Base-by-base conservation (phyloP, 176 grass and related monocot genomes). In the Guadua angustifolia region DNA sequence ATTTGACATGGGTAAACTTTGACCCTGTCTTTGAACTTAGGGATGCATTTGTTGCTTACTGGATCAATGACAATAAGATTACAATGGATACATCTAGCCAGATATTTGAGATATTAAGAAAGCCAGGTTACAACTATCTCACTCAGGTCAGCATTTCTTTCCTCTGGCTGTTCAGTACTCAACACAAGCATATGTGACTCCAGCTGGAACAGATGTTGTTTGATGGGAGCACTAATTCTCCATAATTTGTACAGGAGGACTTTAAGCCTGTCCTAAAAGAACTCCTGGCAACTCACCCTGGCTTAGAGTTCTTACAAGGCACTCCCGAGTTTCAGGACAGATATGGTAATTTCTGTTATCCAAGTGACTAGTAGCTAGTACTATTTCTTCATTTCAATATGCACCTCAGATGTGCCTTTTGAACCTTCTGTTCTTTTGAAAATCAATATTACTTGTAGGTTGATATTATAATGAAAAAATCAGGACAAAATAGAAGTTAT, bases 301-400 rank as follows among this genome's bases (percentile, higher is more conserved):
- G 97, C 68, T 92, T 99, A 83, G 97, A 99, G 86, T 99, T 99
- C 82, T 84, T 99, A 85, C 97, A 99, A 81, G 97, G 97, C 84
- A 99, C 97, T 25, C 97, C 97, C 4, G 97, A 99, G 80, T 99
- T 99, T 96, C 97, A 99, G 84, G 97, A 99, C 76, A 96, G 97
- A 99, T 99, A 99, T 58, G 93, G 97, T 99, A 89, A 65, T 83
- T 78, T 69, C 43, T 80, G 15, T 61, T 51, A 38, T 70, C 12
- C 21, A 74, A 40, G 9, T 36, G 50, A 79, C 79, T 63, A 61
- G 22, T 63, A 69, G 29, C 32, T 19, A 16, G 32, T 42, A 32
- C 51, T 71, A 35, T 71, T 71, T 75, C 5, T 42, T 64, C 19
- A 15, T 84, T 18, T 84, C 47, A 66, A 33, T 72, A 15, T 75